phyloP scores from a whole-genome alignment of 805 yeast species.

The Babjeviella inositovora region DNA sequence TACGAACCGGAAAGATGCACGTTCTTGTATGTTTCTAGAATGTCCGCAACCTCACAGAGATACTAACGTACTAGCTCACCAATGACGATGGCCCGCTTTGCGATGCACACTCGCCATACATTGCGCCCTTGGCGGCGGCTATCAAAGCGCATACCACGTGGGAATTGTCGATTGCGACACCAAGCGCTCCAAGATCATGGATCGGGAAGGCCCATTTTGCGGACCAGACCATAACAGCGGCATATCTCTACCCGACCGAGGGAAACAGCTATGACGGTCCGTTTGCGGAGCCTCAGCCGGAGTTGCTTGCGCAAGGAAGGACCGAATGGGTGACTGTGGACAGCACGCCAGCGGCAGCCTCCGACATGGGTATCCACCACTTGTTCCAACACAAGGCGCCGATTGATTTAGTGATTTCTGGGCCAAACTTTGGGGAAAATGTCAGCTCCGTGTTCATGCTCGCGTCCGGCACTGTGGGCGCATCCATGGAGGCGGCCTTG shows the following conservation, averaged over 20 bases:
- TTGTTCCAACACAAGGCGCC: constrained; percentile 35
- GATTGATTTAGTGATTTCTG: constrained; percentile 79
- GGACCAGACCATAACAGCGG: constrained; percentile 43
- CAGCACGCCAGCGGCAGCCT: constrained; percentile 94
- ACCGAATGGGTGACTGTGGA: constrained; percentile 76
- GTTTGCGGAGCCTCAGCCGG: constrained; percentile 30
- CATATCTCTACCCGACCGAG: constrained; percentile 46
- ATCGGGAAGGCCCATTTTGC: constrained; percentile 95
- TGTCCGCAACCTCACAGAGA: no score
- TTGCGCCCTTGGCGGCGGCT: constrained; percentile 66
- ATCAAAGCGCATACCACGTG: constrained; percentile 54
- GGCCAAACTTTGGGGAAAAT: constrained; percentile 94
- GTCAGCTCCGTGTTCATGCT: constrained; percentile 78
- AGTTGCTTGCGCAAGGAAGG: constrained; percentile 15
- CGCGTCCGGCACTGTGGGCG: constrained; percentile 93
- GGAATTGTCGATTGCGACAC: constrained; percentile 75
- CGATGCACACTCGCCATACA: constrained; percentile 66
- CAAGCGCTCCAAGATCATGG: constrained; percentile 85
- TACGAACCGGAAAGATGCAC: no score
- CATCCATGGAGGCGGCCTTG: constrained; percentile 86
- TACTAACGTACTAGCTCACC: no score
- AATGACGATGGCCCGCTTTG: constrained; percentile 95
- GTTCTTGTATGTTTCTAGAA: no score
- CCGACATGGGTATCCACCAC: constrained; percentile 79
- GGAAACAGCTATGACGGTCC: constrained; percentile 56